Percentiles rank a stretch among this genome's conserved stretches.
These are phyloP conservation scores for Moricandia moricandioides DNA, from an alignment of 345 rosid genomes.

Conservation along the genomic window DNA sequence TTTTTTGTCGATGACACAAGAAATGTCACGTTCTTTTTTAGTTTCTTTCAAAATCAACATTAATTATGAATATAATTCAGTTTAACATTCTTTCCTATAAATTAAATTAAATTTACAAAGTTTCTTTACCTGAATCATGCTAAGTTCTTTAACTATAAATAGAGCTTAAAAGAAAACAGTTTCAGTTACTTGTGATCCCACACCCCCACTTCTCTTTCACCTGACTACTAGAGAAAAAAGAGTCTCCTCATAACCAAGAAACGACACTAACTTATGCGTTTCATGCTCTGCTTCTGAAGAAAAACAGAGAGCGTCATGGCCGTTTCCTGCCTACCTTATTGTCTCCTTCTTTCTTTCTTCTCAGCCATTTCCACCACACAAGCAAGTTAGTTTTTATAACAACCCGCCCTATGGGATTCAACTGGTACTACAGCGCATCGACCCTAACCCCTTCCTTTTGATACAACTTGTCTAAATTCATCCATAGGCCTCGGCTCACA, in stretches of 20 bases:
- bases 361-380: slow-evolving; percentile 26
- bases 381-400: slow-evolving; percentile 43
- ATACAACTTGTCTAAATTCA: too few species aligned
- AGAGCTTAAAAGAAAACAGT: slow-evolving; percentile 1
- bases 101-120: background rate
- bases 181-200: slow-evolving; percentile 23
- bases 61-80: background rate
- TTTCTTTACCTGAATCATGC: slow-evolving; percentile 2
- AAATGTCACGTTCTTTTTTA: background rate
- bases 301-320: slow-evolving; percentile 7
- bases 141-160: background rate
- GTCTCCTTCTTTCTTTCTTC: slow-evolving; percentile 33
- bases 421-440: too few species aligned
- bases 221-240: background rate
- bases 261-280: background rate
- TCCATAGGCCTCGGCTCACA: too few species aligned
- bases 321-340: background rate
- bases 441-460: too few species aligned
- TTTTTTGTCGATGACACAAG: background rate
- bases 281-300: slow-evolving; percentile 16
- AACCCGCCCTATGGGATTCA: too few species aligned
- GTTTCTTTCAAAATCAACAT: background rate
- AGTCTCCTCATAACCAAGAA: background rate
- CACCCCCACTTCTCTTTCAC: slow-evolving; percentile 21
- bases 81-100: background rate